Evolutionary conservation across 257 asterid genomes (phyloP), one percentile per base, ranked within the genome.

Genomic region (Solanum paucissectum): DNA sequence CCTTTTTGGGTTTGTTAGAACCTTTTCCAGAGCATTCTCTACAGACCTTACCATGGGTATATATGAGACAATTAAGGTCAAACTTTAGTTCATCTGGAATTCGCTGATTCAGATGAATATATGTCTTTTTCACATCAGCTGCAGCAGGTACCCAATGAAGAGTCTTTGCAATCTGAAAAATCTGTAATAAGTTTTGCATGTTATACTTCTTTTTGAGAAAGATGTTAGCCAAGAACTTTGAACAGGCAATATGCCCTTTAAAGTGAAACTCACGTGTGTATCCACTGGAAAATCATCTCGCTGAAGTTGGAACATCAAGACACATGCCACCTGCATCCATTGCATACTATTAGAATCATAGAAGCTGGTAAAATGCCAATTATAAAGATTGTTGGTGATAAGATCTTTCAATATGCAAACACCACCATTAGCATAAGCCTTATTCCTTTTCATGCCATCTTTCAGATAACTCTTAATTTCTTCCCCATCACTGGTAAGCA

Each of bases 211-310:
- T 72, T 32, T 32, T 55, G 12, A 71, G 79, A 9, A 72, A 37
- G 44, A 87, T 86, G 77, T 83, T 84, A 25, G 44, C 68, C 12
- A 20, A 87, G 46, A 23, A 29, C 32, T 82, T 60, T 71, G 32
- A 71, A 73, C 66, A 37, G 38, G 77, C 12, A 74, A 79, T 66
- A 72, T 25, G 68, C 33, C 18, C 2, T 40, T 7, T 69, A 74
- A 81, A 18, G 42, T 25, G 72, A 81, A 27, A 88, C 98, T 93
- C 92, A 96, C 99, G 69, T 96, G 99, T 58, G 98, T 94, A 92
- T 95, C 99, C 74, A 95, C 98, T 0, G 98, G 98, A 88, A 96
- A 95, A 90, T 96, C 98, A 82, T 96, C 98, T 77, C 89, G 92
- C 84, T 96, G 98, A 85, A 96, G 94, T 69, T 96, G 93, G 90